Evolutionary conservation across 1,139 yeast genomes (phyloP), one percentile per base, ranked within the genome.

Genomic region (Arxiozyma heterogenica): DNA sequence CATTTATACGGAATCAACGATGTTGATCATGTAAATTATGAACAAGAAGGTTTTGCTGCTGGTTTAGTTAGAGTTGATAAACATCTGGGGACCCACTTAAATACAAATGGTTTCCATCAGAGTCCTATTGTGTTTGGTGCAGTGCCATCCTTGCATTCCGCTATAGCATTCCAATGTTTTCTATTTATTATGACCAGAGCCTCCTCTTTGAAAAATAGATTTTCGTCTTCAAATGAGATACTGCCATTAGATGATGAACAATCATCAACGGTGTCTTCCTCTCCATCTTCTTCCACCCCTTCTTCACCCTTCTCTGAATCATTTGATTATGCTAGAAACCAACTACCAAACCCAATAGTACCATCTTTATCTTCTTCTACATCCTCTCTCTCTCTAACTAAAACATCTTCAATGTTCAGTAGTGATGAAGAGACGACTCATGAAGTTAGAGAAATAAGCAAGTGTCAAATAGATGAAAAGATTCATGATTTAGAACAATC

Each of bases 121-220:
- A 77, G 82, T 20, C 86, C 88, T 15, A 82, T 82, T 53, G 88
- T 83, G 23, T 83, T 83, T 71, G 88, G 88, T 8, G 87, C 87
- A 0, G 73, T 82, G 47, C 88, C 88, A 1, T 80, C 85, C 1
- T 70, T 83, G 54, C 88, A 83, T 66, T 78, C 84, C 8, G 84
- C 84, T 27, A 80, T 81, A 76, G 84, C 84, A 1, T 75, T 78
- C 54, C 78, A 78, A 64, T 77, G 78, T 49, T 76, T 77, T 58
- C 70, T 79, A 56, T 77, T 78, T 61, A 65, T 78, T 54, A 61
- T 74, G 41, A 55, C 60, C 15, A 57, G 68, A 47, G 53, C 67
- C 3, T 53, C 62, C 8, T 46, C 57, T 44, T 55, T 64, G 47
- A 73, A 75, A 53, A 56, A 60, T 50, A 58, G 64, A 47, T 58